Evolutionary conservation across 2,329 filamentous ascomycete genomes (phyloP).

Genomic region (Clarireedia homoeocarpa): DNA sequence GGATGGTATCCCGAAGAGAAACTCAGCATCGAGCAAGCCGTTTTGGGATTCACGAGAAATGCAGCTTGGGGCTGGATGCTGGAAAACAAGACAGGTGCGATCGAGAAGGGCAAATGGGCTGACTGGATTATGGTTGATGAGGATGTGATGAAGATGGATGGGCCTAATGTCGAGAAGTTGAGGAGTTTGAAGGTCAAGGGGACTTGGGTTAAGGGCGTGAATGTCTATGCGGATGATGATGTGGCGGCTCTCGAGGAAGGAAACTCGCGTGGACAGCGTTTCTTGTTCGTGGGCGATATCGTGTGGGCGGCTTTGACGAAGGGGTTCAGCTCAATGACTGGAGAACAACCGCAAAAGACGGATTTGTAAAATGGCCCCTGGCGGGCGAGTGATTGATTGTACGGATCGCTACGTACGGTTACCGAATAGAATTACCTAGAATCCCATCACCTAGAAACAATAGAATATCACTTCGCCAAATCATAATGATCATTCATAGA

Average conservation of each 20-base stretch:
- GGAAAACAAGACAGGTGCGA: slow-evolving; percentile 50
- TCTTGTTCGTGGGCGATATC: neutral
- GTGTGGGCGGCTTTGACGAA: neutral
- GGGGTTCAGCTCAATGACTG: neutral
- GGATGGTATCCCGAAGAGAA: slow-evolving; percentile 56
- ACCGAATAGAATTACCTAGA: too few relatives aligned
- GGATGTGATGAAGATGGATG: slow-evolving; percentile 37
- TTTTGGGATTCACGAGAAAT: slow-evolving; percentile 53
- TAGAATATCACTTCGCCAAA: too few relatives aligned
- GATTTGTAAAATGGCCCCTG: neutral
- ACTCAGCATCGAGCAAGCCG: slow-evolving; percentile 49
- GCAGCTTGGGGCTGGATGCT: slow-evolving; percentile 52
- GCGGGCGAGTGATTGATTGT: too few relatives aligned
- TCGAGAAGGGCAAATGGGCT: slow-evolving; percentile 52
- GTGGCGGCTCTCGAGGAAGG: neutral
- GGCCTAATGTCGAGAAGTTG: slow-evolving; percentile 36
- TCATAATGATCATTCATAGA: too few relatives aligned
- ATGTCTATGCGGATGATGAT: slow-evolving; percentile 11
- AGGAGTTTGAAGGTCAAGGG: slow-evolving; percentile 49
- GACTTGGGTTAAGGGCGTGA: slow-evolving; percentile 58
- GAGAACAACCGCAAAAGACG: neutral
- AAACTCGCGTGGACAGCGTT: neutral
- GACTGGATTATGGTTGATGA: slow-evolving; percentile 65
- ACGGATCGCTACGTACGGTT: too few relatives aligned
- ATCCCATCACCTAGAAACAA: too few relatives aligned